Evolutionary conservation across 441 rosid species (phyloP).

Genomic region (Bruguiera hainesii): DNA sequence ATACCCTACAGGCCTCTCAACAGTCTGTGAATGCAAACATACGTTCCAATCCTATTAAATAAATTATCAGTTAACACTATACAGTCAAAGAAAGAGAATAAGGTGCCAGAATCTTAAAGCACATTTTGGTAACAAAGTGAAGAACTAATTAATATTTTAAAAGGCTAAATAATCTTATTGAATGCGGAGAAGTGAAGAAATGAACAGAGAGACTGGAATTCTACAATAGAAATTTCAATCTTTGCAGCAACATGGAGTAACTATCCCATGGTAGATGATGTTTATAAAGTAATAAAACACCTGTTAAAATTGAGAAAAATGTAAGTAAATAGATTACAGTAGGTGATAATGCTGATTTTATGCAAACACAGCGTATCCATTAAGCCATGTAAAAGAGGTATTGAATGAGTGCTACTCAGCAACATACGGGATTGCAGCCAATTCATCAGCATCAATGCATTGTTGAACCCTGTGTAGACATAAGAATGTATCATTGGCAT

Average conservation of each 20-base stretch:
- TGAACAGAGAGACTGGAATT: constrained; percentile 1
- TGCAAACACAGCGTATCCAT: not conserved
- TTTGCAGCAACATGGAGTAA: too few relatives aligned
- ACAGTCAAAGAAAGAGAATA: not conserved
- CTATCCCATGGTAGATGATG: too few relatives aligned
- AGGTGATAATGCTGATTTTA: not conserved
- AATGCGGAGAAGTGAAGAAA: not conserved
- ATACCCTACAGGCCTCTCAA: constrained; percentile 71
- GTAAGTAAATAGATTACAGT: too few relatives aligned
- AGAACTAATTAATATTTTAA: not conserved
- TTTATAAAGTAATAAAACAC: too few relatives aligned
- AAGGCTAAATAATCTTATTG: not conserved
- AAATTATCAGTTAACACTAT: constrained; percentile 3
- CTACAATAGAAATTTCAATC: too few relatives aligned
- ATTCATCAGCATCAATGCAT: constrained; percentile 65
- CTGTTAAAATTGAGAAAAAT: too few relatives aligned
- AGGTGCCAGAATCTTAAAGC: not conserved
- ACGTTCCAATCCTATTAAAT: constrained; percentile 60
- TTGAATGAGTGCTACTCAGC: not conserved
- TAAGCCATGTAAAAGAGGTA: not conserved
- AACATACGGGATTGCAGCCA: constrained; percentile 61
- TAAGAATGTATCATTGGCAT: constrained; percentile 8
- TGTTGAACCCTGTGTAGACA: constrained; percentile 68
- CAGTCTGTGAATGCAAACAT: constrained; percentile 86
- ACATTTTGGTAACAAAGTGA: not conserved